Conservation (phyloP, 768 basidiomycete species). For the Lentinula lateritia region DNA sequence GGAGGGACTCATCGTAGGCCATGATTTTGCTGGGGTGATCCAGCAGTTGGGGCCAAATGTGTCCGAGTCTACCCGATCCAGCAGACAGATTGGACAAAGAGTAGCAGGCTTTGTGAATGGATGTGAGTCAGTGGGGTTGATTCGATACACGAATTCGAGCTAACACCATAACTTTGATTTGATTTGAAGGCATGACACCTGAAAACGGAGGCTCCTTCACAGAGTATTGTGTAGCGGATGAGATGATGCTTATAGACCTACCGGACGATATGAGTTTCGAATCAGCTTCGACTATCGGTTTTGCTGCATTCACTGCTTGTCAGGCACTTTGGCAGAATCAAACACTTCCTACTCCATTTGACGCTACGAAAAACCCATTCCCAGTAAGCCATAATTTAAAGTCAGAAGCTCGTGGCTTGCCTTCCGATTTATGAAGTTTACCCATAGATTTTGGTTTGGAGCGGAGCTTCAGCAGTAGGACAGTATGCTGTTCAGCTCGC, state of each 20-base stretch:
- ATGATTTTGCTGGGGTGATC: slow-evolving; percentile 11
- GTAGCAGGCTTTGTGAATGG: slow-evolving; percentile 8
- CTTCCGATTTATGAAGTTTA: not conserved
- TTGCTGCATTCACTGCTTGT: slow-evolving; percentile 13
- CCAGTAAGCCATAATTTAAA: slow-evolving; percentile 5
- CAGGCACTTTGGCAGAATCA: slow-evolving; percentile 13
- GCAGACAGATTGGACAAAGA: slow-evolving; percentile 2
- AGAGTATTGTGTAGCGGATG: slow-evolving; percentile 15
- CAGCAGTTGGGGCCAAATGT: slow-evolving; percentile 9
- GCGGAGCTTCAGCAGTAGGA: slow-evolving; percentile 18
- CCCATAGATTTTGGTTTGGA: slow-evolving; percentile 8
- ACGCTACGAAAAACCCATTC: slow-evolving; percentile 8
- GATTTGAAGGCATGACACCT: not conserved
- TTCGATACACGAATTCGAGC: slow-evolving; percentile 80
- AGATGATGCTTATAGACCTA: slow-evolving; percentile 10
- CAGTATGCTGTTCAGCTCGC: slow-evolving; percentile 33
- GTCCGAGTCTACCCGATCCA: not conserved
- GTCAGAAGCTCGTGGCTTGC: not conserved
- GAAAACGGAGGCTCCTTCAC: slow-evolving; percentile 7
- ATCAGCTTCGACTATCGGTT: slow-evolving; percentile 11
- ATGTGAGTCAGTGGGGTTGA: not conserved
- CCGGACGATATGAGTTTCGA: slow-evolving; percentile 12
- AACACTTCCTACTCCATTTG: slow-evolving; percentile 12
- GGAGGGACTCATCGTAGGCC: not conserved
- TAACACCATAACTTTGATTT: not conserved